Evolutionary conservation across 1,284 basidiomycete species (phyloP).

Genomic region (Vanrija sp.): DNA sequence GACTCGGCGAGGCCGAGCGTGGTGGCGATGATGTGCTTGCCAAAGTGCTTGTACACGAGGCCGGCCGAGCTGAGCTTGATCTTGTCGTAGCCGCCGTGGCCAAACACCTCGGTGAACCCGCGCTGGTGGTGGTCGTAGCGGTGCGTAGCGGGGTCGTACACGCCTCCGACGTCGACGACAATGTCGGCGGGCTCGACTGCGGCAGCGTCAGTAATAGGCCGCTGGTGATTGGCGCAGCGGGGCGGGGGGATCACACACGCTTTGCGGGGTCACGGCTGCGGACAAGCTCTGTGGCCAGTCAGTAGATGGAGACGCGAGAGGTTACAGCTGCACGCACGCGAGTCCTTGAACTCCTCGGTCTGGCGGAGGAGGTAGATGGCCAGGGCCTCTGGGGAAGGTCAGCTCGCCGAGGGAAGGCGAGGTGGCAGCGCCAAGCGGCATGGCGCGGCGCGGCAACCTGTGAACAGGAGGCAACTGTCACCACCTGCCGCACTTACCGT

Average conservation of each 20-base stretch:
- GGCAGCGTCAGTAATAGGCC: neutral
- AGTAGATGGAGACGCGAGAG: neutral
- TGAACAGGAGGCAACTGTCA: neutral
- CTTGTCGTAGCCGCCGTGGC: constrained; percentile 57
- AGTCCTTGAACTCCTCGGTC: constrained; percentile 69
- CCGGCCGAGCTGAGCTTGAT: constrained; percentile 94
- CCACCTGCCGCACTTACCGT: constrained; percentile 59
- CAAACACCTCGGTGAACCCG: constrained; percentile 86
- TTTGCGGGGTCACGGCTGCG: constrained; percentile 75
- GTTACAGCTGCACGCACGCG: constrained; percentile 54
- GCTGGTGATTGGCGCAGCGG: neutral
- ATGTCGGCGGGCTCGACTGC: constrained; percentile 77
- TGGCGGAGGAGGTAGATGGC: constrained; percentile 71
- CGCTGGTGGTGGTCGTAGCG: constrained; percentile 97
- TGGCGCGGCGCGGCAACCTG: too few species aligned
- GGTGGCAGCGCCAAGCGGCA: too few species aligned
- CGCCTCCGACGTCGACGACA: constrained; percentile 95
- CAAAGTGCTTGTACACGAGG: constrained; percentile 97
- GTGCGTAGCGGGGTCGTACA: constrained; percentile 73
- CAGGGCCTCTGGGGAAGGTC: constrained; percentile 33
- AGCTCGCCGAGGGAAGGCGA: neutral
- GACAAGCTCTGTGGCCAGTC: constrained; percentile 58
- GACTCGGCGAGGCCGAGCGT: constrained; percentile 56
- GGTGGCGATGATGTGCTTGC: constrained; percentile 76
- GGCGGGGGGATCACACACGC: constrained; percentile 33